Evolutionary conservation across 2,329 filamentous ascomycete species (phyloP).

Genomic region (Aquanectria penicillioides): DNA sequence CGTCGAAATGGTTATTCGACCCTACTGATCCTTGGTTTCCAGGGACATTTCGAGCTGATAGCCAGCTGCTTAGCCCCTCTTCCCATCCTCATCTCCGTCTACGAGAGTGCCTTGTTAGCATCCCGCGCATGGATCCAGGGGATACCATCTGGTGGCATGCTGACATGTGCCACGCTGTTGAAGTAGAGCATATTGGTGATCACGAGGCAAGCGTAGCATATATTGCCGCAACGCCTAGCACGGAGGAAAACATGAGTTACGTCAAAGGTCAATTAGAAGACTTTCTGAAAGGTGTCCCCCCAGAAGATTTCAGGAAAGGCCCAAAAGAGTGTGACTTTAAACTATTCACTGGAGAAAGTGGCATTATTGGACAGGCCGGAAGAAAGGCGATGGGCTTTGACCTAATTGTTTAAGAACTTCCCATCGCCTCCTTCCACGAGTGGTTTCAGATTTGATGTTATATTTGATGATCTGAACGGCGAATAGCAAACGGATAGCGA

Average conservation of each 20-base stretch:
- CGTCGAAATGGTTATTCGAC: slow-evolving; percentile 2
- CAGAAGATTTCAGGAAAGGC: slow-evolving; percentile 7
- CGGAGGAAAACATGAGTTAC: neutral
- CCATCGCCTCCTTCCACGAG: too few relatives aligned
- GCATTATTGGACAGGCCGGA: neutral
- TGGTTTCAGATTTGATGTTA: too few relatives aligned
- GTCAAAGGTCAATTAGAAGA: neutral
- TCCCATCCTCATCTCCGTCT: slow-evolving; percentile 7
- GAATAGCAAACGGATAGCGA: too few relatives aligned
- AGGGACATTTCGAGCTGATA: neutral
- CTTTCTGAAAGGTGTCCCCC: neutral
- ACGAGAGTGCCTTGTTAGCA: neutral
- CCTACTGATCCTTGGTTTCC: neutral
- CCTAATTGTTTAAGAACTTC: neutral
- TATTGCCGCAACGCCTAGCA: neutral
- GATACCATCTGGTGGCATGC: slow-evolving; percentile 14
- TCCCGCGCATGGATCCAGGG: neutral
- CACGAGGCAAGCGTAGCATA: slow-evolving; percentile 7
- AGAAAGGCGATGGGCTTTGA: neutral
- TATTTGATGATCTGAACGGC: too few relatives aligned
- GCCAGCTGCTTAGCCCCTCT: neutral
- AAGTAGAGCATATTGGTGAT: neutral
- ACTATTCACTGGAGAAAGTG: neutral
- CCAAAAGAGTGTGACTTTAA: neutral
- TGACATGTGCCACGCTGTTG: slow-evolving; percentile 10